Conservation (phyloP, 495 filamentous ascomycete species). For the Annulohypoxylon maeteangense region DNA sequence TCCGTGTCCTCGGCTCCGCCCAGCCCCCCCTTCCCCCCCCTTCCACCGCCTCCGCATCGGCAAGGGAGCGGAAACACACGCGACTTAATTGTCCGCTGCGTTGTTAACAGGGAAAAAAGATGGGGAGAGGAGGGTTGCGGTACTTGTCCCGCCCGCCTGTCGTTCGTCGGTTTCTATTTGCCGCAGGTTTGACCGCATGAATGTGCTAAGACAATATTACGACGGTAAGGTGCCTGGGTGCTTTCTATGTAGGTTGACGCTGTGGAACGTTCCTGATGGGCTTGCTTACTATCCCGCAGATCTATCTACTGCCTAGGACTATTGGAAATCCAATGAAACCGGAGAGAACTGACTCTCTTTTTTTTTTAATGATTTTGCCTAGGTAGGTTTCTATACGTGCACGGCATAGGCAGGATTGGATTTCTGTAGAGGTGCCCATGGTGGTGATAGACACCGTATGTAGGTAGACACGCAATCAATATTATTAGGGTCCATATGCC, state of each 20-base stretch:
- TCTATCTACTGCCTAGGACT: neutral
- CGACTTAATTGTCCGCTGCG: conserved; percentile 34
- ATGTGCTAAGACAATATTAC: conserved; percentile 40
- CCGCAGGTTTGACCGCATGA: conserved; percentile 20
- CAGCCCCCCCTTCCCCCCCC: too few species aligned
- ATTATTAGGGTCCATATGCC: conserved; percentile 3
- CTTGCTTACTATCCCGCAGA: conserved; percentile 32
- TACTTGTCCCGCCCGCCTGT: conserved; percentile 17
- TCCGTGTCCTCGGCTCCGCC: conserved; percentile 41
- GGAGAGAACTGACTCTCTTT: conserved; percentile 7
- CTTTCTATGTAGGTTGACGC: conserved; percentile 22
- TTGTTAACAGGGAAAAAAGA: conserved; percentile 23
- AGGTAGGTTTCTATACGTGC: conserved; percentile 25
- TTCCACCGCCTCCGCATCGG: conserved; percentile 43
- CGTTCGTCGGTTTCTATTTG: conserved; percentile 31
- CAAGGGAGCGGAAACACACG: conserved; percentile 25
- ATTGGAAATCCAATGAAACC: conserved; percentile 26
- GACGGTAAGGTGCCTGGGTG: conserved; percentile 24
- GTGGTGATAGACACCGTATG: conserved; percentile 4
- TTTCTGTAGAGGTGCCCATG: neutral
- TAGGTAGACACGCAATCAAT: conserved; percentile 31
- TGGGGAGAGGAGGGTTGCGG: conserved; percentile 21
- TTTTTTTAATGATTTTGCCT: conserved; percentile 23
- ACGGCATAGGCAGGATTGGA: conserved; percentile 4
- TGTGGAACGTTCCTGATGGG: conserved; percentile 35